These are phyloP conservation scores for Pistacia atlantica DNA, from an alignment of 345 rosid species.

Conservation along the genomic window DNA sequence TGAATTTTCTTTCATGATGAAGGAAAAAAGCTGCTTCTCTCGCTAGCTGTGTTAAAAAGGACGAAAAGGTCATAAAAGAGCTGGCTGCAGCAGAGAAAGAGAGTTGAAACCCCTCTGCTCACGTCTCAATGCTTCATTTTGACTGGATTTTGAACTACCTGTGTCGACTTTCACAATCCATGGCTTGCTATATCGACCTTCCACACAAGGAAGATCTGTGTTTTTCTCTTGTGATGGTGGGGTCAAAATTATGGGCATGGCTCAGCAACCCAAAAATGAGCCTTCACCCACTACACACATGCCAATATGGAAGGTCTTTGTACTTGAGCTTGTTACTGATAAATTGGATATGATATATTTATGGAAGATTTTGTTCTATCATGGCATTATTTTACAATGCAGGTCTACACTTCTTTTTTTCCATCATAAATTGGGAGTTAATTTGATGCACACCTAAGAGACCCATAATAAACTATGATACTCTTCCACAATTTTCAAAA, in stretches of 20 bases:
- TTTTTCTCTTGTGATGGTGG: constrained; percentile 3
- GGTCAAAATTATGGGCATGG: background rate
- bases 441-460: no score
- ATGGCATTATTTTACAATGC: no score
- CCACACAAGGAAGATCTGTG: no score
- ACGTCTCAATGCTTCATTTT: constrained; percentile 1
- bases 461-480: no score
- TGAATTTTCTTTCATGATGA: background rate
- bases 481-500: no score
- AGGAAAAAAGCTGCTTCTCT: background rate
- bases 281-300: background rate
- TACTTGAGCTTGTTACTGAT: no score
- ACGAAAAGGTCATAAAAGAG: constrained; percentile 5
- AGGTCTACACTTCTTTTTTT: no score
- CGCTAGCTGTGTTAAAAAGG: background rate
- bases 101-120: background rate
- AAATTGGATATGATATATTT: no score
- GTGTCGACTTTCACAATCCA: background rate
- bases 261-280: background rate
- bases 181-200: background rate
- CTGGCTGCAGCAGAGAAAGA: background rate
- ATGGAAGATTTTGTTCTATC: no score
- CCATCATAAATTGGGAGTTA: no score
- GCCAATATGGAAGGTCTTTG: no score
- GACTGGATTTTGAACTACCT: constrained; percentile 26